These are phyloP conservation scores for Spiromastix sp. DNA, from an alignment of 2,329 filamentous ascomycete species.

Conservation along the genomic window DNA sequence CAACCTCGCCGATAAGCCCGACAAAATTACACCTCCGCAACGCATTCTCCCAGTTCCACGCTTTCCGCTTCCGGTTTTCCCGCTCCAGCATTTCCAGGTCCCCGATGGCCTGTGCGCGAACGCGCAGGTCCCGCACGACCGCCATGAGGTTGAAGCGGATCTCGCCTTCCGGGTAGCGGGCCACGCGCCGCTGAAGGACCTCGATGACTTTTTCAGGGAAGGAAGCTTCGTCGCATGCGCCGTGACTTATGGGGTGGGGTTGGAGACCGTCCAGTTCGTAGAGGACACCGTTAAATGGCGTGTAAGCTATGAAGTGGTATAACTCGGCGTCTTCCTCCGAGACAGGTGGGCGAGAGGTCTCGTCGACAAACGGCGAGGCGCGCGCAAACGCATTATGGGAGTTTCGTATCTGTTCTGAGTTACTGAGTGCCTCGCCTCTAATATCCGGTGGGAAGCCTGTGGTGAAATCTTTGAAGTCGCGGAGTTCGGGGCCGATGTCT, in stretches of 20 bases:
- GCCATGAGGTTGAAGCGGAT: slow-evolving; percentile 95
- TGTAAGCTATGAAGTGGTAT: slow-evolving; percentile 97
- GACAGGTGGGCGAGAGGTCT: slow-evolving; percentile 62
- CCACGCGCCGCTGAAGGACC: slow-evolving; percentile 77
- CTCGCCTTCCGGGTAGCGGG: slow-evolving; percentile 73
- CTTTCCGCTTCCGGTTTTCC: slow-evolving; percentile 72
- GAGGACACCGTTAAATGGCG: slow-evolving; percentile 63
- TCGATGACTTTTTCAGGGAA: slow-evolving; percentile 76
- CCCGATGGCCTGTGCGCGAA: slow-evolving; percentile 68
- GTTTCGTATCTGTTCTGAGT: slow-evolving; percentile 59
- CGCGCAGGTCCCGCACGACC: slow-evolving; percentile 73
- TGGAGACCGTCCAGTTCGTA: slow-evolving; percentile 96
- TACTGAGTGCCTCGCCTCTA: slow-evolving; percentile 59
- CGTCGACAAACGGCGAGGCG: slow-evolving; percentile 83
- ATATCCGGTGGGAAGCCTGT: slow-evolving; percentile 70
- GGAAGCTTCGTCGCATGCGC: slow-evolving; percentile 54
- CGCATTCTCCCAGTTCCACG: slow-evolving; percentile 93
- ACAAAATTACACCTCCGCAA: slow-evolving; percentile 91
- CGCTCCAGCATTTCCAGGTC: slow-evolving; percentile 67
- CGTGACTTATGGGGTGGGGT: slow-evolving; percentile 84
- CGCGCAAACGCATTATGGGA: slow-evolving; percentile 87
- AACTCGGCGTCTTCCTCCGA: slow-evolving; percentile 70
- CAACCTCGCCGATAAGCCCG: slow-evolving; percentile 80
- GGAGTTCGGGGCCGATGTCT: slow-evolving; percentile 60
- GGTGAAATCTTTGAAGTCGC: slow-evolving; percentile 80